A percentile compares a stretch with the other conserved stretches of the same genome.
phyloP scores from a whole-genome alignment of 208 protist genomes.

The Trypanosoma congolense region DNA sequence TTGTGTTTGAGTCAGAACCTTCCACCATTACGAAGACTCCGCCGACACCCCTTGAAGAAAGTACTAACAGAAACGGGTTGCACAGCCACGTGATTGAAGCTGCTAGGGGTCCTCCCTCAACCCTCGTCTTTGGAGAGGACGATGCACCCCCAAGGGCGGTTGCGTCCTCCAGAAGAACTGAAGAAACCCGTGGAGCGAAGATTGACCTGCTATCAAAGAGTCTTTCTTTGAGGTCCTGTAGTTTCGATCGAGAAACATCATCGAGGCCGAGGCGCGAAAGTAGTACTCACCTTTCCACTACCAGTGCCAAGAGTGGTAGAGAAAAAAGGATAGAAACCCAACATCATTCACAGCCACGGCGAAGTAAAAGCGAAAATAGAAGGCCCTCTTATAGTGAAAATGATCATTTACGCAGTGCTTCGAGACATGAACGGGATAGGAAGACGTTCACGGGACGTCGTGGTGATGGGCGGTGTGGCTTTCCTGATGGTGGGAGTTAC shows the following conservation, averaged over 20 bases:
- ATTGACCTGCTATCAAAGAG: neutral
- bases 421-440: too few species aligned
- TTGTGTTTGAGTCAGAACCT: conserved; percentile 12
- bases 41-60: neutral
- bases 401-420: too few species aligned
- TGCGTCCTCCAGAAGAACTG: neutral
- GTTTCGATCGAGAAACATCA: neutral
- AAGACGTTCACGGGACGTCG: too few species aligned
- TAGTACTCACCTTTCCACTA: neutral
- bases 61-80: neutral
- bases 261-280: neutral
- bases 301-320: neutral
- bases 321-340: neutral
- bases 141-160: too few species aligned
- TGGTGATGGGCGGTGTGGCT: too few species aligned
- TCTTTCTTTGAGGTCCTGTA: neutral
- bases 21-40: neutral
- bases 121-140: neutral
- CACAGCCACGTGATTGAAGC: neutral
- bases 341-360: too few species aligned
- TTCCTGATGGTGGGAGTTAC: too few species aligned
- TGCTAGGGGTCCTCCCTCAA: too few species aligned
- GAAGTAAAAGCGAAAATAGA: too few species aligned
- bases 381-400: too few species aligned
- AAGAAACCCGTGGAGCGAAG: neutral